A percentile compares a stretch with the other conserved stretches of the same genome.
Evolutionary conservation across 352 stramenopile species (phyloP).

Genomic region (Achlya hypogyna): DNA sequence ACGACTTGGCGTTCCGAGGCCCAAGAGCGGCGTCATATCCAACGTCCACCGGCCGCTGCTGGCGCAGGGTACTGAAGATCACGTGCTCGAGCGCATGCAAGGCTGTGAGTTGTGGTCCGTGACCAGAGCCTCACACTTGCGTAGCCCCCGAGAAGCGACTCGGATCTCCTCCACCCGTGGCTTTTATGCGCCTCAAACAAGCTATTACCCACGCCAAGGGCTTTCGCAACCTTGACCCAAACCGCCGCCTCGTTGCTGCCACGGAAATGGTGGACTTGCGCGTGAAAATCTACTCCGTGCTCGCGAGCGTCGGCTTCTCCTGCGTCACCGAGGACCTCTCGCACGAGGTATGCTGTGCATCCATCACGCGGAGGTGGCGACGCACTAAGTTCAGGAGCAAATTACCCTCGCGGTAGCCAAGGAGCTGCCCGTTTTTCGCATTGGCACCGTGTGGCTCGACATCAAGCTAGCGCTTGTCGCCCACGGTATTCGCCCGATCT

Average conservation of each 20-base stretch:
- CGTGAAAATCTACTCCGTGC: slow-evolving; percentile 55
- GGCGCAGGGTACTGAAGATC: background rate
- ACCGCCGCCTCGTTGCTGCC: background rate
- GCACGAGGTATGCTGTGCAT: background rate
- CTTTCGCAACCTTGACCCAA: background rate
- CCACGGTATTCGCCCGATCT: slow-evolving; percentile 55
- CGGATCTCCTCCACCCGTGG: slow-evolving; percentile 29
- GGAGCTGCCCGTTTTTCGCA: slow-evolving; percentile 54
- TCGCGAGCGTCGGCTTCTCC: slow-evolving; percentile 52
- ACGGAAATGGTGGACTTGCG: slow-evolving; percentile 39
- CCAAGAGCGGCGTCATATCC: slow-evolving; percentile 24
- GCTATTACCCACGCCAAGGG: slow-evolving; percentile 28
- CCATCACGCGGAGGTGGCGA: slow-evolving; percentile 22
- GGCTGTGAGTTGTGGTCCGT: background rate
- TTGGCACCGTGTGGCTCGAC: slow-evolving; percentile 69
- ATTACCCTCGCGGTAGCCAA: slow-evolving; percentile 66
- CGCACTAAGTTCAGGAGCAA: slow-evolving; percentile 29
- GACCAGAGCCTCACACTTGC: background rate
- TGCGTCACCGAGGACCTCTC: slow-evolving; percentile 15
- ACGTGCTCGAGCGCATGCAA: background rate
- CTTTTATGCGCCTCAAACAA: slow-evolving; percentile 62
- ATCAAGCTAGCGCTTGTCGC: slow-evolving; percentile 50
- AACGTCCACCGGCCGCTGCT: background rate
- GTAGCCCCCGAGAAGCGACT: slow-evolving; percentile 24
- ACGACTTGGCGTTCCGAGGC: slow-evolving; percentile 16